phyloP scores from a whole-genome alignment of 805 yeast species.

The Cyberlindnera americana region DNA sequence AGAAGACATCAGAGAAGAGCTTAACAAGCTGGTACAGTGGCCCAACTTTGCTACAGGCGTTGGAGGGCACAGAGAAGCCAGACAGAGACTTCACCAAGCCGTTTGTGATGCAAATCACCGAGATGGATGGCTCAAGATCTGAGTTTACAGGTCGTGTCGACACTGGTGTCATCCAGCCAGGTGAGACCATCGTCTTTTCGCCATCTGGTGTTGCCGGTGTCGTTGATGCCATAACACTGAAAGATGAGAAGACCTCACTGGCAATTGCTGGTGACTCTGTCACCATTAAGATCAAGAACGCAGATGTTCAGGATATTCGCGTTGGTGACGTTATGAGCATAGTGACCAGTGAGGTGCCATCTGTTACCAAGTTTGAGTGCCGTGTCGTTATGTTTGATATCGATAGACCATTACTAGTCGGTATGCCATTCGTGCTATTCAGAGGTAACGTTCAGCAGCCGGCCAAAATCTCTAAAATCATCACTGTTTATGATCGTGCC shows the following conservation, averaged over 20 bases:
- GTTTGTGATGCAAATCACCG: conserved; percentile 86
- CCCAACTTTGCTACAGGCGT: conserved; percentile 72
- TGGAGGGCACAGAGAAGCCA: conserved; percentile 80
- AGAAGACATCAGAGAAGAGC: conserved; percentile 58
- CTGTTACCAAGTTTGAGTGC: conserved; percentile 72
- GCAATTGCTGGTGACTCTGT: conserved; percentile 92
- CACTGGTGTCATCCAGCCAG: conserved; percentile 89
- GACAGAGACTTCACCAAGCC: conserved; percentile 81
- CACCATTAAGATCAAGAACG: conserved; percentile 89
- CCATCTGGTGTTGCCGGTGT: conserved; percentile 90
- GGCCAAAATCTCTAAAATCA: conserved; percentile 76
- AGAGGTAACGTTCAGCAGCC: conserved; percentile 94
- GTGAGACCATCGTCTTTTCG: conserved; percentile 86
- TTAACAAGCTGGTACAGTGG: conserved; percentile 44
- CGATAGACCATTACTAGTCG: conserved; percentile 89
- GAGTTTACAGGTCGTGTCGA: conserved; percentile 94
- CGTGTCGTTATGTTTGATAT: conserved; percentile 87
- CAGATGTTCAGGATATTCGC: conserved; percentile 83
- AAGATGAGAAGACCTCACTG: conserved; percentile 74
- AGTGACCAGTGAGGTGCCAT: conserved; percentile 86
- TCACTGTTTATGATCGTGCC: conserved; percentile 87
- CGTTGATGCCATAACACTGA: conserved; percentile 88
- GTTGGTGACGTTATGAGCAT: conserved; percentile 94
- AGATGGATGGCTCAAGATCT: conserved; percentile 78
- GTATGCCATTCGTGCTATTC: conserved; percentile 89